Evolutionary conservation across 495 filamentous ascomycete genomes (phyloP).

Genomic region (Hyphodiscus hymeniophilus): DNA sequence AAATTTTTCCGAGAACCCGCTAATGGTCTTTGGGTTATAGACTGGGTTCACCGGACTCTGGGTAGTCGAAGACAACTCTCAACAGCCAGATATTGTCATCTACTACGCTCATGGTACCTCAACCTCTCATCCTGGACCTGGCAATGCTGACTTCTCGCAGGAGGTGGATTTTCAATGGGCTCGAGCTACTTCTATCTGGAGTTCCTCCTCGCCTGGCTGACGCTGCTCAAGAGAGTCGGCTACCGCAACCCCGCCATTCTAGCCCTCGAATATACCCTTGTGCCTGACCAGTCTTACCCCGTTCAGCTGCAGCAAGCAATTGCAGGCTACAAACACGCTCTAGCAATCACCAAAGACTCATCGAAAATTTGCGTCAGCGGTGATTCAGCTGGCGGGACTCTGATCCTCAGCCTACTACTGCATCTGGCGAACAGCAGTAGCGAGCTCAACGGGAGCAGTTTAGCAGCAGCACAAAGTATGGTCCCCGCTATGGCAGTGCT

Average conservation of each 20-base stretch:
- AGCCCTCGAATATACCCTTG: conserved; percentile 67
- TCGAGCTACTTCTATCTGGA: conserved; percentile 74
- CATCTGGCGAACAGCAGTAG: conserved; percentile 25
- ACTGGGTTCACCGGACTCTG: conserved; percentile 49
- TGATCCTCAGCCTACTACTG: conserved; percentile 60
- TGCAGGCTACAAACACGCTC: conserved; percentile 56
- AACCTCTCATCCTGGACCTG: not conserved
- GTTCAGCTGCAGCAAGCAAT: conserved; percentile 57
- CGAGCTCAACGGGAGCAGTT: not conserved
- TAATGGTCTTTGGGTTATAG: too few species aligned
- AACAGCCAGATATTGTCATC: conserved; percentile 57
- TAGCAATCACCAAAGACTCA: conserved; percentile 42
- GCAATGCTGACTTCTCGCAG: conserved; percentile 23
- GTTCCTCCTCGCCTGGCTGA: conserved; percentile 60
- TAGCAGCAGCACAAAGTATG: not conserved
- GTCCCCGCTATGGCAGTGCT: conserved; percentile 42
- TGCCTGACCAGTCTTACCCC: conserved; percentile 64
- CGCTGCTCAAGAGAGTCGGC: conserved; percentile 43
- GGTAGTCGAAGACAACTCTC: conserved; percentile 42
- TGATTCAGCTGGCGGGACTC: conserved; percentile 65
- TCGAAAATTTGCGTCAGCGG: conserved; percentile 55
- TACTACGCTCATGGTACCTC: conserved; percentile 64
- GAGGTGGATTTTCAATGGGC: conserved; percentile 72
- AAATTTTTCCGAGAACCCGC: too few species aligned
- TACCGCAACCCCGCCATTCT: conserved; percentile 71